phyloP scores from a whole-genome alignment of 2,329 filamentous ascomycete species.

The Ceratocystis papillata region DNA sequence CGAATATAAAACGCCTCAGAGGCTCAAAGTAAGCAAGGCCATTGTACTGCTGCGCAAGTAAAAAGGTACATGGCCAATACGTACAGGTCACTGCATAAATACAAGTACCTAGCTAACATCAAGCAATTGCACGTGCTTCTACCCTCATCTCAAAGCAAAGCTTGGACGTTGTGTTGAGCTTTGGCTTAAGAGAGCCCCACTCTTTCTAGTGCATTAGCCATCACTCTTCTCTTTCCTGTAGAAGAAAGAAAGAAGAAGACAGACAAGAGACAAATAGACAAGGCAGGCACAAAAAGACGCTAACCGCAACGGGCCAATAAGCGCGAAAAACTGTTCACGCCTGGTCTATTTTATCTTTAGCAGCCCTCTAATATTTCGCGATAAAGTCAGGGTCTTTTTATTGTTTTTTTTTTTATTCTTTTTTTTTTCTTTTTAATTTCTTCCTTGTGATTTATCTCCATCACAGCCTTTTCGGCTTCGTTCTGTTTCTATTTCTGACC shows the following conservation, averaged over 20 bases:
- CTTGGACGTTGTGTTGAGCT: not conserved
- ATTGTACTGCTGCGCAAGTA: not conserved
- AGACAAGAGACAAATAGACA: not conserved
- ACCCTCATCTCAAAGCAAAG: not conserved
- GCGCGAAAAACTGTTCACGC: not conserved
- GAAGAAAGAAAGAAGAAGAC: not conserved
- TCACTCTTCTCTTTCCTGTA: no score
- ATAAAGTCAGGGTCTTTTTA: not conserved
- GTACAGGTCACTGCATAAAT: not conserved
- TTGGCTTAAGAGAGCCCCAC: not conserved
- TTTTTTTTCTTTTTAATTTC: not conserved
- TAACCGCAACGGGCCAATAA: slow-evolving; percentile 5
- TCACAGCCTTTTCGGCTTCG: no score
- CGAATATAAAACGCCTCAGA: no score
- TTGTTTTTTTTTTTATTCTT: not conserved
- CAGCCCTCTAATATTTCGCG: not conserved
- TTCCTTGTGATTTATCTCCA: not conserved
- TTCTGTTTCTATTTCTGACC: not conserved
- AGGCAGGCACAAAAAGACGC: not conserved
- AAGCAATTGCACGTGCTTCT: not conserved
- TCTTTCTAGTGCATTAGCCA: not conserved
- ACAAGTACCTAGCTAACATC: not conserved
- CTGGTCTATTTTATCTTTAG: not conserved
- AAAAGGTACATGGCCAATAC: not conserved
- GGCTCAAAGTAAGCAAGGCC: not conserved